Percentiles rank a stretch among this genome's conserved stretches.
These are phyloP conservation scores for Protomyces inouyei DNA, from an alignment of 1,139 yeast species.

Conservation along the genomic window DNA sequence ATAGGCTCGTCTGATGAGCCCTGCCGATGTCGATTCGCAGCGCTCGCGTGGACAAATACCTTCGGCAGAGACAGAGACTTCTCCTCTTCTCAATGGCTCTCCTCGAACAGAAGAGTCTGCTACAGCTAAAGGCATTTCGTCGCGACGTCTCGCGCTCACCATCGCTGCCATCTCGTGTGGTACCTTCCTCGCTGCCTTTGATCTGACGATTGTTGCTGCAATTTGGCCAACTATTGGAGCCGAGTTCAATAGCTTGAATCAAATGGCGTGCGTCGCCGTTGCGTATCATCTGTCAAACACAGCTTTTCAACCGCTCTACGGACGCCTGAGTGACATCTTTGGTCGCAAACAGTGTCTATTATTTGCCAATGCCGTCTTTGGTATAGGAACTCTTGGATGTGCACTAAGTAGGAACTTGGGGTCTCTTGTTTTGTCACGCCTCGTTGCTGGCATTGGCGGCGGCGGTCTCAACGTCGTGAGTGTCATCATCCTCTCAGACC, in stretches of 20 bases:
- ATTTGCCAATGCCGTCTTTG: constrained; percentile 47
- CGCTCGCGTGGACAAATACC: no score
- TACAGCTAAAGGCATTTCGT: no score
- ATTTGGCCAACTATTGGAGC: constrained; percentile 60
- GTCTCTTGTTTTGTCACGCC: constrained; percentile 47
- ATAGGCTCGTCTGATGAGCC: no score
- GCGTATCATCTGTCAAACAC: constrained; percentile 58
- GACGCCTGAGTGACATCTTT: constrained; percentile 51
- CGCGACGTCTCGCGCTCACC: constrained; percentile 5
- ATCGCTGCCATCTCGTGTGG: constrained; percentile 38
- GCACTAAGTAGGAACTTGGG: constrained; percentile 44
- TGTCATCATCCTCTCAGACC: constrained; percentile 49
- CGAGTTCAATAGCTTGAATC: constrained; percentile 52
- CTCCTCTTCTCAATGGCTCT: no score
- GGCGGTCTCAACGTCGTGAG: constrained; percentile 50
- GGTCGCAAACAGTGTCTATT: constrained; percentile 48
- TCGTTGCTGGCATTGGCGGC: constrained; percentile 51
- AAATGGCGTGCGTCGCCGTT: constrained; percentile 58
- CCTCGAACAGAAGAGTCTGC: no score
- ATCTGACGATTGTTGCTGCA: constrained; percentile 62
- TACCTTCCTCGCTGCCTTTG: constrained; percentile 56
- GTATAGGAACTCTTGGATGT: constrained; percentile 45
- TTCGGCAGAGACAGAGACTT: no score
- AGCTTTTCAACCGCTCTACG: constrained; percentile 65
- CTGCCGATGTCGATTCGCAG: no score